Conservation (phyloP, 1,284 basidiomycete genomes). For the Ganoderma lingzhi region DNA sequence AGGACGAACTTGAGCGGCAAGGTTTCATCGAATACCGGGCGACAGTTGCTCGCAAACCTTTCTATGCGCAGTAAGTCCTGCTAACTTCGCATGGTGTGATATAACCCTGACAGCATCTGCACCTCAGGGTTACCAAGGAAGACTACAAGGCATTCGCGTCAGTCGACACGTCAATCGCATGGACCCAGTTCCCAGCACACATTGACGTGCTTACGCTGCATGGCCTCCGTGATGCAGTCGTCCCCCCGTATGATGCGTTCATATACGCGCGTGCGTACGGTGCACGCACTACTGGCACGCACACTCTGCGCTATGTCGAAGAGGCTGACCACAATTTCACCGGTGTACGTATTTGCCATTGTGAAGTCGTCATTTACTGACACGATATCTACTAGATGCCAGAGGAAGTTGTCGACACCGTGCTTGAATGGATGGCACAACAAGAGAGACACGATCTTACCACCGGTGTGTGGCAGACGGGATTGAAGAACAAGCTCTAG, state of each 20-base stretch:
- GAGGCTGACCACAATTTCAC: slow-evolving; percentile 80
- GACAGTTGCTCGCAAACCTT: slow-evolving; percentile 65
- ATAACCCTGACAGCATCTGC: not conserved
- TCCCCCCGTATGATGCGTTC: slow-evolving; percentile 78
- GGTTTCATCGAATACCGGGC: slow-evolving; percentile 68
- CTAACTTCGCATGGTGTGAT: not conserved
- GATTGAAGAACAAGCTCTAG: slow-evolving; percentile 40
- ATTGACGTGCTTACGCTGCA: slow-evolving; percentile 75
- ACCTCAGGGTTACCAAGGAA: slow-evolving; percentile 56
- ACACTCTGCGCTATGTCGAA: slow-evolving; percentile 71
- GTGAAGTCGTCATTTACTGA: not conserved
- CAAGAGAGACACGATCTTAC: slow-evolving; percentile 51
- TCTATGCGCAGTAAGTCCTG: slow-evolving; percentile 44
- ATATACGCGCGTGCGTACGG: slow-evolving; percentile 71
- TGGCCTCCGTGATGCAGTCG: slow-evolving; percentile 67
- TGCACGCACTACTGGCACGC: slow-evolving; percentile 66
- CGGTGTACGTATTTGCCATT: slow-evolving; percentile 46
- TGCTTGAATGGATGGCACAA: slow-evolving; percentile 68
- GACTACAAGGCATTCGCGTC: slow-evolving; percentile 66
- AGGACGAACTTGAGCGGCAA: slow-evolving; percentile 56
- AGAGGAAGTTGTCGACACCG: slow-evolving; percentile 67
- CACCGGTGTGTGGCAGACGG: slow-evolving; percentile 67
- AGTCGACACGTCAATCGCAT: slow-evolving; percentile 71
- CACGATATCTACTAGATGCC: slow-evolving; percentile 45
- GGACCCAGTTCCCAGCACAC: slow-evolving; percentile 65